Conservation (phyloP, 257 asterid species). For the Euphrasia confusa region DNA sequence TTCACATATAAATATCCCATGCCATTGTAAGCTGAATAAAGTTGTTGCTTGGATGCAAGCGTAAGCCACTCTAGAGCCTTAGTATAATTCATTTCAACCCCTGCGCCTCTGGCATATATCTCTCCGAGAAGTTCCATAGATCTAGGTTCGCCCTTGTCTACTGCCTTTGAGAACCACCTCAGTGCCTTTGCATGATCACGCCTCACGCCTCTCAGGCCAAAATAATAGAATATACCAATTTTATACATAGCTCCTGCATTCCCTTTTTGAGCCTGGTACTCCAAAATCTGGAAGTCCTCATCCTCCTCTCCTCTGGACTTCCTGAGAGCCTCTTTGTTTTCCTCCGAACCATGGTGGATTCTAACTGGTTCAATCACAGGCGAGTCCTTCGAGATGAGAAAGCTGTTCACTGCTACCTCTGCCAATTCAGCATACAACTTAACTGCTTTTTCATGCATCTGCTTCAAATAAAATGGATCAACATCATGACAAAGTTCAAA, state of each 20-base stretch:
- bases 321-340: constrained; percentile 90
- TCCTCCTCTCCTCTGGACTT: constrained; percentile 97
- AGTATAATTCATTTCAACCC: constrained; percentile 85
- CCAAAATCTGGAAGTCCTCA: constrained; percentile 95
- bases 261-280: constrained; percentile 94
- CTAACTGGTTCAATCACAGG: constrained; percentile 91
- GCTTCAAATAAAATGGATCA: constrained; percentile 31
- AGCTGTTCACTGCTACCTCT: constrained; percentile 87
- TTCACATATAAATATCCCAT: constrained; percentile 93
- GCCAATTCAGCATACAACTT: constrained; percentile 91
- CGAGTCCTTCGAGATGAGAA: constrained; percentile 87
- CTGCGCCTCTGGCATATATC: constrained; percentile 96
- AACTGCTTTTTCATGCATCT: constrained; percentile 96
- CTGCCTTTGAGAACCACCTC: constrained; percentile 89
- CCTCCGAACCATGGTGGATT: constrained; percentile 98
- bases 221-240: constrained; percentile 87
- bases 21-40: constrained; percentile 91
- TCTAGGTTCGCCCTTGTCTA: constrained; percentile 86
- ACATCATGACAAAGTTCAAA: constrained; percentile 7
- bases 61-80: constrained; percentile 95
- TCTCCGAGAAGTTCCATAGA: constrained; percentile 99
- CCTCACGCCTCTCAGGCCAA: constrained; percentile 92
- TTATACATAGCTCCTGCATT: constrained; percentile 93
- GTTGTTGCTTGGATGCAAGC: constrained; percentile 86
- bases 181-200: constrained; percentile 90